phyloP scores from a whole-genome alignment of 371 early-diverging fungal genomes.

The Globomyces sp. region DNA sequence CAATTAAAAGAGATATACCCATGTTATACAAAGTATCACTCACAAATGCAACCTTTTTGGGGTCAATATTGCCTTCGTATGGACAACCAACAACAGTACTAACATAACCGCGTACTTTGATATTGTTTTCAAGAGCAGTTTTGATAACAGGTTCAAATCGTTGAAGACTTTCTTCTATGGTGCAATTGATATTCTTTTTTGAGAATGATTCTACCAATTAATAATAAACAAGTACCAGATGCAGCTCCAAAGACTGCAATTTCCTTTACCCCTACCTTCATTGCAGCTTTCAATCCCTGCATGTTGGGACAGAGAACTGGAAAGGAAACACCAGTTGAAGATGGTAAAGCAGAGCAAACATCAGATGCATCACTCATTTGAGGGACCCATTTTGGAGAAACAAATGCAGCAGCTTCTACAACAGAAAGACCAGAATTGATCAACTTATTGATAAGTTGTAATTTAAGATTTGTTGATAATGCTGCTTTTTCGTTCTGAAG shows the following conservation, averaged over 20 bases:
- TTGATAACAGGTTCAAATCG: conserved; percentile 71
- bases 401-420: conserved; percentile 92
- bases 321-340: conserved; percentile 64
- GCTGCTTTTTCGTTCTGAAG: conserved; percentile 93
- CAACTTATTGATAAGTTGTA: conserved; percentile 80
- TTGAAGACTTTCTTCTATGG: conserved; percentile 77
- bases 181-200: conserved; percentile 89
- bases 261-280: conserved; percentile 71
- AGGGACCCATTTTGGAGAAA: conserved; percentile 97
- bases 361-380: conserved; percentile 89
- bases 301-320: conserved; percentile 92
- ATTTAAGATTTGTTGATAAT: conserved; percentile 77
- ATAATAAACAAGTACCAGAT: neutral
- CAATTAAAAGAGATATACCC: conserved; percentile 34
- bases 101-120: conserved; percentile 86
- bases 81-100: conserved; percentile 94
- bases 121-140: conserved; percentile 63
- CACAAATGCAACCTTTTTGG: conserved; percentile 73
- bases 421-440: conserved; percentile 75
- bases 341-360: conserved; percentile 69
- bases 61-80: conserved; percentile 79
- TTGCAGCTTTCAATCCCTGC: conserved; percentile 80
- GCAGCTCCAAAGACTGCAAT: conserved; percentile 94
- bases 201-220: conserved; percentile 75
- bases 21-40: conserved; percentile 73